Percentiles rank a stretch among this genome's conserved stretches.
These are phyloP conservation scores for Agaricus blazei DNA, from an alignment of 768 basidiomycete genomes.

Conservation along the genomic window DNA sequence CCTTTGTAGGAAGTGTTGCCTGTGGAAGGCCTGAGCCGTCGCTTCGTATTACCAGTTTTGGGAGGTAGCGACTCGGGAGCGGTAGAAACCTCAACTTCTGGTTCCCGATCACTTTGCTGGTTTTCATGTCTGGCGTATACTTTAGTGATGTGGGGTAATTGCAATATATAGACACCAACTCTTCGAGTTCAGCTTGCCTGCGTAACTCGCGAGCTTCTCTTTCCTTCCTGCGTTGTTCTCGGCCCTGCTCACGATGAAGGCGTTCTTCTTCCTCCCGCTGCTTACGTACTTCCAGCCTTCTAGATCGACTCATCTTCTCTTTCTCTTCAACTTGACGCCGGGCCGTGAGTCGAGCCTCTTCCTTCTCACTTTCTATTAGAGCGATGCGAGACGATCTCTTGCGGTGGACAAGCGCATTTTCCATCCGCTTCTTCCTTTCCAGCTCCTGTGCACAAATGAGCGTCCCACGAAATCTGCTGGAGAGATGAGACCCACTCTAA, in stretches of 20 bases:
- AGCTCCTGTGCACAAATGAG: conserved; percentile 42
- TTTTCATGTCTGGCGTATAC: conserved; percentile 3
- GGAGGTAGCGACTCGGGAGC: neutral
- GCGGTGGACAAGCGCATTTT: conserved; percentile 75
- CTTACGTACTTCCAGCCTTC: conserved; percentile 50
- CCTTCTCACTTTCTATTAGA: conserved; percentile 72
- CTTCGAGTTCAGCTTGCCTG: conserved; percentile 20
- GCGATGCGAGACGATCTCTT: conserved; percentile 92
- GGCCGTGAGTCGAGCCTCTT: conserved; percentile 62
- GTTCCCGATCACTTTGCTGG: neutral
- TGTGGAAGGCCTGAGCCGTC: neutral
- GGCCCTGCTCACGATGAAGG: conserved; percentile 48
- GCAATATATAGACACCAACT: conserved; percentile 10
- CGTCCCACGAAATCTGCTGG: neutral
- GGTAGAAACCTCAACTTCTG: neutral
- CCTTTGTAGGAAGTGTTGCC: conserved; percentile 25
- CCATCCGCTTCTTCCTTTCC: conserved; percentile 55
- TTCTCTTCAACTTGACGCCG: conserved; percentile 59
- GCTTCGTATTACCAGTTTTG: neutral
- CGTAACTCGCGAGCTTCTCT: conserved; percentile 38
- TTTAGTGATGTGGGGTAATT: neutral
- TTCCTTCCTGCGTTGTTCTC: conserved; percentile 49
- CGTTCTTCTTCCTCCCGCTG: conserved; percentile 56
- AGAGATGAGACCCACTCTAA: conserved; percentile 45
- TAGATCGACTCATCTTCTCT: conserved; percentile 60